These are phyloP conservation scores for Arthromyces matolae DNA, from an alignment of 768 basidiomycete genomes.

Conservation along the genomic window DNA sequence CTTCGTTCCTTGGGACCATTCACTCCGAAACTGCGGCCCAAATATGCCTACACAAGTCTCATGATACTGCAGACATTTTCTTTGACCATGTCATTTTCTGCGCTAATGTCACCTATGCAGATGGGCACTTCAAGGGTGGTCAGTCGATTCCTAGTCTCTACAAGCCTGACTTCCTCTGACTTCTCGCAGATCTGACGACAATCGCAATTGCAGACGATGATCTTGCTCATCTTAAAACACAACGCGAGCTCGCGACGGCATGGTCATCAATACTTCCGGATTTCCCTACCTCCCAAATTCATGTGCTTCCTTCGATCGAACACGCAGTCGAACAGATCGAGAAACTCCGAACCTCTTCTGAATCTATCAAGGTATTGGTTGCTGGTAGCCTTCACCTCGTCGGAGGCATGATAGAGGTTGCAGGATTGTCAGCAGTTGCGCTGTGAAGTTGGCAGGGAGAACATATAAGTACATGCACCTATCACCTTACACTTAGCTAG, in stretches of 20 bases:
- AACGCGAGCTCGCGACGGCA: slow-evolving; percentile 69
- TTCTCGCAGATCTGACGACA: slow-evolving; percentile 66
- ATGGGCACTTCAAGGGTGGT: slow-evolving; percentile 92
- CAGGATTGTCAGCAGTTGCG: slow-evolving; percentile 69
- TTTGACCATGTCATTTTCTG: slow-evolving; percentile 93
- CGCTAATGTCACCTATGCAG: slow-evolving; percentile 90
- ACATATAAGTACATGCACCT: too few species aligned
- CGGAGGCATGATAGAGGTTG: slow-evolving; percentile 91
- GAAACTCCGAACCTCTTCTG: slow-evolving; percentile 29
- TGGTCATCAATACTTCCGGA: slow-evolving; percentile 65
- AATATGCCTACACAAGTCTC: slow-evolving; percentile 37
- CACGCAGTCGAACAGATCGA: slow-evolving; percentile 76
- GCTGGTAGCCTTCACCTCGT: slow-evolving; percentile 92
- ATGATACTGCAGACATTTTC: slow-evolving; percentile 40
- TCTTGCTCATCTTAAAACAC: slow-evolving; percentile 63
- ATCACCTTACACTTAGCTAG: too few species aligned
- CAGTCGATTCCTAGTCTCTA: slow-evolving; percentile 12
- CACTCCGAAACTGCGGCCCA: slow-evolving; percentile 47
- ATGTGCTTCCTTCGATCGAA: slow-evolving; percentile 85
- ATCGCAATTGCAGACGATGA: slow-evolving; percentile 61
- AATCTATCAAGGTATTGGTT: slow-evolving; percentile 63
- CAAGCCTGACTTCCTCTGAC: neutral
- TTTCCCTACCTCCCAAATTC: slow-evolving; percentile 59
- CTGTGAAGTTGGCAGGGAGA: slow-evolving; percentile 34
- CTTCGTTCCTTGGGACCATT: slow-evolving; percentile 61